phyloP scores from a whole-genome alignment of 768 basidiomycete genomes.

The Pulveroboletus frians region DNA sequence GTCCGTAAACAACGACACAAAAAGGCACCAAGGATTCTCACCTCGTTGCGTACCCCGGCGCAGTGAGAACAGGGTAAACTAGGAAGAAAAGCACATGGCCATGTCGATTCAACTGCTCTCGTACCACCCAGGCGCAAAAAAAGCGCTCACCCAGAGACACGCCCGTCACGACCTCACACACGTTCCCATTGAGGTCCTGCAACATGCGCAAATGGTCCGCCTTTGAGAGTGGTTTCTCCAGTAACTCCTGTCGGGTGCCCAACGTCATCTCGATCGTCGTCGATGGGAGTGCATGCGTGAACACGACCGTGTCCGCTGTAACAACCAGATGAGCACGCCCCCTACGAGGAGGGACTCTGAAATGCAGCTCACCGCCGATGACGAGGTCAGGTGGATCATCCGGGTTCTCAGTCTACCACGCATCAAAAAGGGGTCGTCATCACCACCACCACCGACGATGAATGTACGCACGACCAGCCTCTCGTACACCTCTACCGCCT shows the following conservation, averaged over 20 bases:
- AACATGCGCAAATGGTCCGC: constrained; percentile 86
- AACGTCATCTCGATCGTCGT: constrained; percentile 43
- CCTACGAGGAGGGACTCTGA: background rate
- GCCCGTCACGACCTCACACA: constrained; percentile 92
- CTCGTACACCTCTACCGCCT: constrained; percentile 85
- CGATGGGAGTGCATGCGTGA: constrained; percentile 65
- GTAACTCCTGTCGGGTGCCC: constrained; percentile 57
- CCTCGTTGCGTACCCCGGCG: constrained; percentile 75
- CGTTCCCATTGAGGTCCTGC: constrained; percentile 75
- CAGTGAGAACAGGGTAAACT: constrained; percentile 71
- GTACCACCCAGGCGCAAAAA: background rate
- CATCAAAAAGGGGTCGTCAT: background rate
- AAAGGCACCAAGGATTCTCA: constrained; percentile 17
- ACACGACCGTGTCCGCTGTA: constrained; percentile 92
- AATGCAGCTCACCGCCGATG: constrained; percentile 51
- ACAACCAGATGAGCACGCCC: background rate
- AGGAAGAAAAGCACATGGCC: background rate
- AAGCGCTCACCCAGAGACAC: constrained; percentile 65
- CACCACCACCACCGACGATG: background rate
- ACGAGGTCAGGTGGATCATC: constrained; percentile 77
- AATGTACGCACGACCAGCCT: constrained; percentile 54
- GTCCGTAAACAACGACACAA: background rate
- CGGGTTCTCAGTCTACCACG: constrained; percentile 42
- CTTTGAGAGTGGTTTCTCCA: constrained; percentile 83
- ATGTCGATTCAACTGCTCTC: background rate